Conservation (phyloP, 2,329 filamentous ascomycete species). For the Hymenoscyphus linearis region DNA sequence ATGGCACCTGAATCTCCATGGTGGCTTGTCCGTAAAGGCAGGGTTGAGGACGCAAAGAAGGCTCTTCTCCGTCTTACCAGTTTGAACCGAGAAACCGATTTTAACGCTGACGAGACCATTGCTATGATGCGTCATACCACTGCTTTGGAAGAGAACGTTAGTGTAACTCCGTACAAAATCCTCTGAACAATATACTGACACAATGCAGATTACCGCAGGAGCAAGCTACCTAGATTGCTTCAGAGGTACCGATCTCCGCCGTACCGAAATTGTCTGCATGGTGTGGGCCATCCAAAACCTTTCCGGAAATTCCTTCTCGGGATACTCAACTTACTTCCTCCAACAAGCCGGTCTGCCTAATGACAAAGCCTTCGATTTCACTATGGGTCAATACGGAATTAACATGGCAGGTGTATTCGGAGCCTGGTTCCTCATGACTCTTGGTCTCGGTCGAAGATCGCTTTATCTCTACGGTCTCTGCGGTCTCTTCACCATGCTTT, state of each 20-base stretch:
- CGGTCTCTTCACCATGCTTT: conserved; percentile 53
- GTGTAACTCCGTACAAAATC: neutral
- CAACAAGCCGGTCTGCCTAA: conserved; percentile 49
- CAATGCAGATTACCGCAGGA: conserved; percentile 31
- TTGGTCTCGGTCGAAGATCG: conserved; percentile 44
- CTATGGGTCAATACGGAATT: conserved; percentile 44
- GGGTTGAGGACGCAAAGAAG: conserved; percentile 41
- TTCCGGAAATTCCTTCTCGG: conserved; percentile 58
- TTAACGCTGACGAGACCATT: conserved; percentile 44
- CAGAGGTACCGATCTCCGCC: conserved; percentile 42
- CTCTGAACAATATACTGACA: neutral
- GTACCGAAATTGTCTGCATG: conserved; percentile 52
- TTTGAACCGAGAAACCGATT: conserved; percentile 37
- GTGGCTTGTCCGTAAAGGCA: conserved; percentile 44
- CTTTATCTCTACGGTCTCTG: conserved; percentile 47
- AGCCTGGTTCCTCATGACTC: conserved; percentile 46
- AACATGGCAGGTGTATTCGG: conserved; percentile 48
- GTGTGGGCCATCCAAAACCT: conserved; percentile 62
- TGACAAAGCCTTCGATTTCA: conserved; percentile 48
- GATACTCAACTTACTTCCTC: conserved; percentile 59
- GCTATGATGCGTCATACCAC: conserved; percentile 55
- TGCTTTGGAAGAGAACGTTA: conserved; percentile 44
- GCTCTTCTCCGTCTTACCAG: conserved; percentile 28
- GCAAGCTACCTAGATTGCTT: conserved; percentile 48
- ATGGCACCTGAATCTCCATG: conserved; percentile 46